Evolutionary conservation across 768 basidiomycete genomes (phyloP), one percentile per base, ranked within the genome.

Genomic region (Boletus coccyginus): DNA sequence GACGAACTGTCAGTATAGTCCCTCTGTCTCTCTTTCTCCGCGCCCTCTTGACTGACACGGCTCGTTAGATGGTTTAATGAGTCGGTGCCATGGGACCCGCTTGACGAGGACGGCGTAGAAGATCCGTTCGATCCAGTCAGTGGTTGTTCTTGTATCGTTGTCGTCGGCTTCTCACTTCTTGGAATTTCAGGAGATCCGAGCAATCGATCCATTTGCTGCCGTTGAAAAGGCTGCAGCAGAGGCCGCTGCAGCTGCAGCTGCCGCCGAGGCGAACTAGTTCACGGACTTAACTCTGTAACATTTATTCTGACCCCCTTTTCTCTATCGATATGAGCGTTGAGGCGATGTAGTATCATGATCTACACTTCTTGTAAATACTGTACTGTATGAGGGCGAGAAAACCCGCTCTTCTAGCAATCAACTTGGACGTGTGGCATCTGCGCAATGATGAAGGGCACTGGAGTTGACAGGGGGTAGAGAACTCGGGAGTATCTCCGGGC

Each of bases 21-120:
- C 7, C 13, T 24, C 39, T 21, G 8, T 38, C 14, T 12, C 3
- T 35, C 4, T 27, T 6, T 27, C 27, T 4, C 2, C 27, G 3
- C 3, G 27, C 27, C 24, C n/a, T 24, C 12, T 31, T 31, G 17
- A 42, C 16, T 56, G 44, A 60, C 29, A 21, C 4, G 13, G n/a
- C n/a, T n/a, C 9, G 11, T 7, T 29, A 71, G 68, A 12, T 69
- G 68, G 68, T 46, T 35, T 48, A 29, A 38, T 19, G 62, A 55
- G 31, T 11, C 31, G 8, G 44, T 57, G 3, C 70, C 68, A 17
- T 71, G 69, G 68, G 60, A 65, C 4, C 67, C 67, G 2, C 62
- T 69, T 14, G 62, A 69, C 12, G 62, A 62, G 31, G 67, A 71
- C 2, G 67, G 67, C 9, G 50, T 7, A 2, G 62, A 69, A 36